Evolutionary conservation across 225 moss, liverwort and hornwort species (phyloP).

Genomic region (Ulota crispa): DNA sequence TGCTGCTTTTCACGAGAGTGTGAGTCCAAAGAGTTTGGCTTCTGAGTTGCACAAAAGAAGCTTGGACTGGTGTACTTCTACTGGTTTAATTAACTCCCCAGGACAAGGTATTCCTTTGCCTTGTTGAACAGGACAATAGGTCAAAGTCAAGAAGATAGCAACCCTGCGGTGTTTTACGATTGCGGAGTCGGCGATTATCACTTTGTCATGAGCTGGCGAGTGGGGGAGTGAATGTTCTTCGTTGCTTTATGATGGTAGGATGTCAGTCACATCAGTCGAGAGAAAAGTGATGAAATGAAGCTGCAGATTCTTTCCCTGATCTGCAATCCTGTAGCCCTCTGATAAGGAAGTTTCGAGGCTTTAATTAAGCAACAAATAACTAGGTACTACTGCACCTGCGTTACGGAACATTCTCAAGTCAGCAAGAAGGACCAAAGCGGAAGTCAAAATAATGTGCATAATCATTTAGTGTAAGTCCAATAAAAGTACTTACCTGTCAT

Average conservation of each 20-base stretch:
- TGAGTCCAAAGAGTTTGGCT: background rate
- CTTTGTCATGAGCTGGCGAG: background rate
- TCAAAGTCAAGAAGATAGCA: background rate
- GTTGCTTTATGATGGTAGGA: background rate
- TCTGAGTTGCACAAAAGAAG: background rate
- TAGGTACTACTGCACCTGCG: background rate
- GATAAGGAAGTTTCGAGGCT: background rate
- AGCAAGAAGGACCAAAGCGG: background rate
- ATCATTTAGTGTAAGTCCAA: slow-evolving; percentile 1
- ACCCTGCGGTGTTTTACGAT: background rate
- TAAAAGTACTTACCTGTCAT: background rate
- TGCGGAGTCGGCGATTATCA: background rate
- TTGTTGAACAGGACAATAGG: background rate
- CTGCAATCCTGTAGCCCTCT: background rate
- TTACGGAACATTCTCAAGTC: background rate
- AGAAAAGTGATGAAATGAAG: background rate
- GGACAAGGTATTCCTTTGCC: background rate
- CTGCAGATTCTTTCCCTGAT: background rate
- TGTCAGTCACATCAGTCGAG: background rate
- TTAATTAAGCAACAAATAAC: background rate
- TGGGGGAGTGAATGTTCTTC: background rate
- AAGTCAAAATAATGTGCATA: slow-evolving; percentile 7
- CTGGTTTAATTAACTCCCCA: background rate
- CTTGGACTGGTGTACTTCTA: background rate
- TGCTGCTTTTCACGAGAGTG: background rate